Evolutionary conservation across 140 eudicot genomes (phyloP).

Genomic region (Oenanthe javanica): DNA sequence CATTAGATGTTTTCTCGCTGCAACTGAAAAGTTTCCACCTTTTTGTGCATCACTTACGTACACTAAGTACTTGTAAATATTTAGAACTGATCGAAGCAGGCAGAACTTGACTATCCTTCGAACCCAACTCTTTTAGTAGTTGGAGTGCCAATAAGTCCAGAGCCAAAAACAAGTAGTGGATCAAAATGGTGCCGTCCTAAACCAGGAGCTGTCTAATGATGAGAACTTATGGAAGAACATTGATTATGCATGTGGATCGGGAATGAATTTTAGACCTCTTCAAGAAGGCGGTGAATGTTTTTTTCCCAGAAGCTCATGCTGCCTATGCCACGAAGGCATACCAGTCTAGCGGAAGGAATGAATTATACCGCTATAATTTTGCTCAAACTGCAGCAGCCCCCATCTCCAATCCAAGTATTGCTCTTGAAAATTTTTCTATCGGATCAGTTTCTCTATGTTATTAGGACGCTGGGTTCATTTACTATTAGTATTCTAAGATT

Average conservation of each 20-base stretch:
- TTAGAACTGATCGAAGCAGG: too few relatives aligned
- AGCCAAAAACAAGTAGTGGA: slow-evolving; percentile 12
- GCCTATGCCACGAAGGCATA: slow-evolving; percentile 59
- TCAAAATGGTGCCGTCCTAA: slow-evolving; percentile 55
- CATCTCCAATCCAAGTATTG: slow-evolving; percentile 36
- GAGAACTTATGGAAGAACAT: slow-evolving; percentile 41
- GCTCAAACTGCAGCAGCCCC: slow-evolving; percentile 43
- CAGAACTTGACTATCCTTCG: too few relatives aligned
- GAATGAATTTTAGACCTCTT: slow-evolving; percentile 49
- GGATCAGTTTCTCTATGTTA: not conserved
- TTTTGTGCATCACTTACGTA: too few relatives aligned
- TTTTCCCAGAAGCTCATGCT: slow-evolving; percentile 54
- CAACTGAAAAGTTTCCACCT: too few relatives aligned
- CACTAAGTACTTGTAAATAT: too few relatives aligned
- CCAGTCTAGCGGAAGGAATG: slow-evolving; percentile 39
- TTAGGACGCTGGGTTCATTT: not conserved
- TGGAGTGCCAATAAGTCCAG: too few relatives aligned
- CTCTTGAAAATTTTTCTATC: not conserved
- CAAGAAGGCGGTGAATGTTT: slow-evolving; percentile 52
- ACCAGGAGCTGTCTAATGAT: slow-evolving; percentile 26
- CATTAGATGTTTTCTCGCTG: too few relatives aligned
- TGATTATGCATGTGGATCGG: slow-evolving; percentile 60
- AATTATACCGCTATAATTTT: slow-evolving; percentile 54
- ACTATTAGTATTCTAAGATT: not conserved
- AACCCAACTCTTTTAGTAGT: too few relatives aligned